These are phyloP conservation scores for Penicillium olsonii DNA, from an alignment of 2,329 filamentous ascomycete species.

Conservation along the genomic window DNA sequence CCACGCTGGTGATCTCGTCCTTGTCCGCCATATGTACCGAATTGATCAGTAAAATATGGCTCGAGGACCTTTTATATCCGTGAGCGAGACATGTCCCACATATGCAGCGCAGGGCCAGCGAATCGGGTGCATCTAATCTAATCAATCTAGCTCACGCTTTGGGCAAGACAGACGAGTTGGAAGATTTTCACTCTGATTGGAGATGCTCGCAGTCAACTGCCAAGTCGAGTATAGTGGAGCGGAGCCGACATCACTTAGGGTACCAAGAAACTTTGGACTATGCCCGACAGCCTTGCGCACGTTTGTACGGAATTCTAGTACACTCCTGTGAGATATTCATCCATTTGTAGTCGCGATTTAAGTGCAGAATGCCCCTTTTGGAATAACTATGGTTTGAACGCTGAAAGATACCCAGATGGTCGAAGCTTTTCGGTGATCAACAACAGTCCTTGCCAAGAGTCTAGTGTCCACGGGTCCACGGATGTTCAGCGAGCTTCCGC, in stretches of 20 bases:
- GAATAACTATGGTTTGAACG: too few relatives aligned
- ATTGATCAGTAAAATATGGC: neutral
- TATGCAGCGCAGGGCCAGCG: neutral
- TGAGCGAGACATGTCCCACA: neutral
- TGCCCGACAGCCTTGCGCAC: neutral
- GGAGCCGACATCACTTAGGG: neutral
- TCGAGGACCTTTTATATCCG: neutral
- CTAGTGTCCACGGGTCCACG: too few relatives aligned
- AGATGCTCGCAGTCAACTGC: neutral
- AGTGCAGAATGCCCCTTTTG: too few relatives aligned
- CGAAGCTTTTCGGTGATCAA: neutral
- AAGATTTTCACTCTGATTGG: neutral
- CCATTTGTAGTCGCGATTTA: too few relatives aligned
- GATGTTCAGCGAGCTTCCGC: neutral
- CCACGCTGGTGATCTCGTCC: neutral
- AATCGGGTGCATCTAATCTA: slow-evolving; percentile 1
- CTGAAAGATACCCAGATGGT: too few relatives aligned
- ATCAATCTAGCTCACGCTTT: neutral
- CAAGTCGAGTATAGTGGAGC: neutral
- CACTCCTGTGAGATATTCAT: too few relatives aligned
- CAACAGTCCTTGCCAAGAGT: neutral
- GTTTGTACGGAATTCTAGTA: too few relatives aligned
- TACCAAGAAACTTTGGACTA: neutral
- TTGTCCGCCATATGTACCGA: neutral
- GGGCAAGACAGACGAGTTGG: neutral